Base-by-base conservation (phyloP, 257 asterid species). In the Solanum corneliomulleri region DNA sequence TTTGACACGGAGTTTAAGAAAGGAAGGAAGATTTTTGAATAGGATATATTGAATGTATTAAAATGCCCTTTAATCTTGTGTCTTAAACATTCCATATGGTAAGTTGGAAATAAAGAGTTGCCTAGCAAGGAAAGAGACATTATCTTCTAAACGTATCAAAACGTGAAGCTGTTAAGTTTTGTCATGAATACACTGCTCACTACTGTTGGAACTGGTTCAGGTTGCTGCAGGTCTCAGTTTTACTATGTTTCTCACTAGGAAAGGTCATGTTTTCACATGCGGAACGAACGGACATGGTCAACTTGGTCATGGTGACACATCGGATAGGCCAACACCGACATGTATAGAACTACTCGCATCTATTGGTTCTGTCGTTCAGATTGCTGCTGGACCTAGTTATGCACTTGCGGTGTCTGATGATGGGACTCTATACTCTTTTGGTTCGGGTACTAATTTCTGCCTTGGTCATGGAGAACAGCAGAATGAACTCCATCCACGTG, bases 401-500 rank as follows among this genome's bases (percentile, higher is more conserved):
- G 91, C 94, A 76, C 93, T 95, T 72, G 95, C 97, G 8, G 91
- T 95, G 74, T 87, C 95, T 70, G 88, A 85, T 70, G 95, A 94
- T 64, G 98, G 98, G 75, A 93, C 94, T 1, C 94, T 94, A 56
- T 93, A 89, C 89, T 94, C 98, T 58, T 95, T 95, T 62, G 98
- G 98, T 44, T 93, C 95, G 11, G 98, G 98, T 74, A 89, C 93
- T 81, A 95, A 94, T 91, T 94, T 94, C 89, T 94, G 98, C 90
- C 95, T 95, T 84, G 98, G 98, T 81, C 98, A 93, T 72, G 98
- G 98, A 44, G 98, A 95, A 89, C 98, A 93, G 90, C 95, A 93
- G 76, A 92, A 93, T 85, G 98, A 92, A 88, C 93, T 91, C 74
- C 93, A 68, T 86, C 98, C 98, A 62, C 94, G 95, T 44, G 93